Evolutionary conservation across 2,329 filamentous ascomycete species (phyloP), one percentile per base, ranked within the genome.

Genomic region (Aspergillus niger): DNA sequence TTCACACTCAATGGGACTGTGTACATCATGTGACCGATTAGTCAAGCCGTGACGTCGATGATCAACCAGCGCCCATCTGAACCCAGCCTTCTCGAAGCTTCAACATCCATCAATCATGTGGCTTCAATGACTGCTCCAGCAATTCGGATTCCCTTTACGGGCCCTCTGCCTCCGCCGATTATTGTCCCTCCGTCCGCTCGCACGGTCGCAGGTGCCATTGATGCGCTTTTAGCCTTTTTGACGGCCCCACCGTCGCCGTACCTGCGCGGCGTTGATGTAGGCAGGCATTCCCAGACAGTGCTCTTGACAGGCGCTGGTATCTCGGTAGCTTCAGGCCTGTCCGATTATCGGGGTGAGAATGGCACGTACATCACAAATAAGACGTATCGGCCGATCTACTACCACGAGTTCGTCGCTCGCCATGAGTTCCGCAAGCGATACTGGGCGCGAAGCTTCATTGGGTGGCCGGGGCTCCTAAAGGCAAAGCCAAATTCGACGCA

Each of bases 281-380:
- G 79, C 55, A 73, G 78, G 48, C 67, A 79, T 82, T 69, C 81
- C 82, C 79, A 89, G 63, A 88, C 87, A 0, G 81, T 90, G 28
- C 77, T 91, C 15, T 79, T 91, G 43, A 89, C 93, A 0, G 95
- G 95, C 10, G 95, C 95, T 2, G 95, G 95, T 2, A 90, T 99
- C 54, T 97, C 92, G 1, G 94, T 98, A 8, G 91, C 93, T 3
- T 97, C 92, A 10, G 95, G 95, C 0, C 83, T 99, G 32, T 90
- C 94, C 30, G 95, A 99, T 77, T 99, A 99, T 76, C 84, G 95
- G 58, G 95, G 95, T 20, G 83, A 86, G 54, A 91, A 93, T 66
- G 95, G 95, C 63, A 98, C 94, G 8, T 99, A 99, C 74, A 89
- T 92, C 47, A 84, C 95, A 71, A 98, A 98, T 79, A 92, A 91